These are phyloP conservation scores for Monosporascus sp. DNA, from an alignment of 2,329 filamentous ascomycete species.

Conservation along the genomic window DNA sequence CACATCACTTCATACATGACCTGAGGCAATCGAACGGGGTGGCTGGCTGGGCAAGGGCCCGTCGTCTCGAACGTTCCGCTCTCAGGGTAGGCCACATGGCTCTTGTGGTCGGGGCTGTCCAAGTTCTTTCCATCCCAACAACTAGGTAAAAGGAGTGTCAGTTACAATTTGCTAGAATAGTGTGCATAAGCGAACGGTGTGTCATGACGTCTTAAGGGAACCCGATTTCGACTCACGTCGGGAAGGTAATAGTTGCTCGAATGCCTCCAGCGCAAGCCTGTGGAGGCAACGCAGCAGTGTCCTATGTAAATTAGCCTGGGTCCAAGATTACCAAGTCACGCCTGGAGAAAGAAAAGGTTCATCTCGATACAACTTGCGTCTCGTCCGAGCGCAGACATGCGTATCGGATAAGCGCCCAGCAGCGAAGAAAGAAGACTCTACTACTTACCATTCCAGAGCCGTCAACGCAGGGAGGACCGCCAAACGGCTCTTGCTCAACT, in stretches of 20 bases:
- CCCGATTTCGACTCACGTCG: constrained; percentile 7
- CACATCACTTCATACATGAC: constrained; percentile 34
- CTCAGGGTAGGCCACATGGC: constrained; percentile 16
- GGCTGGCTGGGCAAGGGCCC: constrained; percentile 12
- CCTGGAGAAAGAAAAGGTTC: too few relatives aligned
- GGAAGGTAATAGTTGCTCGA: constrained; percentile 18
- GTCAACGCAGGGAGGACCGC: constrained; percentile 18
- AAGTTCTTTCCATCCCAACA: constrained; percentile 25
- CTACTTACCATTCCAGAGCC: constrained; percentile 7
- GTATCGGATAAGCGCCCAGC: neutral
- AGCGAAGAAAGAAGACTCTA: too few relatives aligned
- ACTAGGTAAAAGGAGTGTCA: constrained; percentile 2
- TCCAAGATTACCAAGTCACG: too few relatives aligned
- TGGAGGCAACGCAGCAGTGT: constrained; percentile 11
- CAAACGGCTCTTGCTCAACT: constrained; percentile 16
- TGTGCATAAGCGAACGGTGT: too few relatives aligned
- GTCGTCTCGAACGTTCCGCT: constrained; percentile 16
- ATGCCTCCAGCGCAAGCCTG: constrained; percentile 15
- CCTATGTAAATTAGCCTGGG: neutral
- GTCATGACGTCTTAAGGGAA: neutral
- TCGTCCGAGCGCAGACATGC: too few relatives aligned
- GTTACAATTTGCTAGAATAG: neutral
- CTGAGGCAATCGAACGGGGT: constrained; percentile 25
- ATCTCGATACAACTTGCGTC: too few relatives aligned
- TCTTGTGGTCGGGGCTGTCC: constrained; percentile 23